These are phyloP conservation scores for Chaetomium sp. DNA, from an alignment of 2,329 filamentous ascomycete species.

Conservation along the genomic window DNA sequence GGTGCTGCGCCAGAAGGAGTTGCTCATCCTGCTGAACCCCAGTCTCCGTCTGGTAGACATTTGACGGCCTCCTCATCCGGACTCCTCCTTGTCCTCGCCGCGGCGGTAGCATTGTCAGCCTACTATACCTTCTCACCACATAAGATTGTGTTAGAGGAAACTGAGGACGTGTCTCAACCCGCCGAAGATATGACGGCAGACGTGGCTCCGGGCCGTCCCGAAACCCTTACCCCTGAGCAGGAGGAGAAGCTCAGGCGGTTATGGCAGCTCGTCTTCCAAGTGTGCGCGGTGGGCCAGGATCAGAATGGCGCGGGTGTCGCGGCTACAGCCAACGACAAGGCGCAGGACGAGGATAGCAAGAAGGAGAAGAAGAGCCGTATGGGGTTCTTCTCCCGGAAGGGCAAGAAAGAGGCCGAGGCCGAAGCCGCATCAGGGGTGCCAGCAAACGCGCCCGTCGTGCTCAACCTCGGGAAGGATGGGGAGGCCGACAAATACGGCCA, in stretches of 20 bases:
- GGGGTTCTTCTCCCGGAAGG: slow-evolving; percentile 63
- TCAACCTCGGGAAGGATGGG: slow-evolving; percentile 46
- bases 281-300: slow-evolving; percentile 64
- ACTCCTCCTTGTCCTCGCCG: slow-evolving; percentile 26
- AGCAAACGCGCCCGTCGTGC: slow-evolving; percentile 36
- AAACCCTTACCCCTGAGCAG: slow-evolving; percentile 86
- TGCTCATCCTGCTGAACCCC: neutral
- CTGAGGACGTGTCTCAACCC: slow-evolving; percentile 16
- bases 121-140: slow-evolving; percentile 22
- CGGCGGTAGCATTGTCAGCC: slow-evolving; percentile 26
- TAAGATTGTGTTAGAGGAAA: neutral
- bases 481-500: slow-evolving; percentile 93
- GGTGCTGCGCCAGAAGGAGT: neutral
- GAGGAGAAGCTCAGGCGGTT: slow-evolving; percentile 85
- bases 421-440: slow-evolving; percentile 39
- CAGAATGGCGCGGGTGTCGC: slow-evolving; percentile 35
- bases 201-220: slow-evolving; percentile 70
- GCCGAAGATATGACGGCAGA: slow-evolving; percentile 38
- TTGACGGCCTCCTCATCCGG: slow-evolving; percentile 25
- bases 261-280: slow-evolving; percentile 74
- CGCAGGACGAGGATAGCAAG: slow-evolving; percentile 41
- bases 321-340: slow-evolving; percentile 37
- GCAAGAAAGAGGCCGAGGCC: slow-evolving; percentile 57
- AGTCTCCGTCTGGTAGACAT: slow-evolving; percentile 5
- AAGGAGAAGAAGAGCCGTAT: slow-evolving; percentile 69